These are phyloP conservation scores for Ophiostoma ulmi DNA, from an alignment of 2,329 filamentous ascomycete genomes.

Conservation along the genomic window DNA sequence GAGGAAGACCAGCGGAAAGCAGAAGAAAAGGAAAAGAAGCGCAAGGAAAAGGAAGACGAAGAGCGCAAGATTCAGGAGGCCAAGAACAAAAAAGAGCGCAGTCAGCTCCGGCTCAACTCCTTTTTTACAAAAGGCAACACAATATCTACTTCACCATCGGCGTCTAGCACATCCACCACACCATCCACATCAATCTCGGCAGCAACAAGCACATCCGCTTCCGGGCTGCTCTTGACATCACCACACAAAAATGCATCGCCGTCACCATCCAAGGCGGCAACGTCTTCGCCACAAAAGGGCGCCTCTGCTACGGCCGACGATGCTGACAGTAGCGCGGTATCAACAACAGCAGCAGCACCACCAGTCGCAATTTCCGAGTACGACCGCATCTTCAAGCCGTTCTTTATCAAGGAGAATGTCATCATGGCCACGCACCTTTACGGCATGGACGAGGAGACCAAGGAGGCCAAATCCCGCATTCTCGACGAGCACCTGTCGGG, in stretches of 20 bases:
- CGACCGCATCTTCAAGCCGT: conserved; percentile 69
- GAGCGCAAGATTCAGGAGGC: conserved; percentile 40
- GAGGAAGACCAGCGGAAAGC: conserved; percentile 32
- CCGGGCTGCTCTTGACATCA: conserved; percentile 6
- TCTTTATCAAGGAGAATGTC: conserved; percentile 70
- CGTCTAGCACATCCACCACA: conserved; percentile 9
- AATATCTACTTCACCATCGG: neutral
- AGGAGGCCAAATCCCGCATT: conserved; percentile 45
- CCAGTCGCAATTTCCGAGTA: conserved; percentile 48
- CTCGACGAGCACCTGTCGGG: conserved; percentile 50
- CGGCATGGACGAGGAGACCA: conserved; percentile 53
- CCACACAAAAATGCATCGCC: neutral
- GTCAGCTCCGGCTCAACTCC: conserved; percentile 43
- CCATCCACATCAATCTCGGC: conserved; percentile 24
- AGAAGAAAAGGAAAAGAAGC: conserved; percentile 44
- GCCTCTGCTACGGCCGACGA: conserved; percentile 10
- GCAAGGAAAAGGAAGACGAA: conserved; percentile 49
- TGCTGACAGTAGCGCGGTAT: neutral
- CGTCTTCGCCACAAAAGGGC: conserved; percentile 32
- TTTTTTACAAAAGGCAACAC: conserved; percentile 40
- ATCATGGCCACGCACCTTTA: conserved; percentile 59
- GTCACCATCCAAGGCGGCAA: neutral
- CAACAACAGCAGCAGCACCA: conserved; percentile 14
- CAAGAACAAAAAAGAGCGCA: conserved; percentile 48
- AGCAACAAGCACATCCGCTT: conserved; percentile 8